phyloP scores from a whole-genome alignment of 805 yeast genomes.

The Metschnikowia shivogae region DNA sequence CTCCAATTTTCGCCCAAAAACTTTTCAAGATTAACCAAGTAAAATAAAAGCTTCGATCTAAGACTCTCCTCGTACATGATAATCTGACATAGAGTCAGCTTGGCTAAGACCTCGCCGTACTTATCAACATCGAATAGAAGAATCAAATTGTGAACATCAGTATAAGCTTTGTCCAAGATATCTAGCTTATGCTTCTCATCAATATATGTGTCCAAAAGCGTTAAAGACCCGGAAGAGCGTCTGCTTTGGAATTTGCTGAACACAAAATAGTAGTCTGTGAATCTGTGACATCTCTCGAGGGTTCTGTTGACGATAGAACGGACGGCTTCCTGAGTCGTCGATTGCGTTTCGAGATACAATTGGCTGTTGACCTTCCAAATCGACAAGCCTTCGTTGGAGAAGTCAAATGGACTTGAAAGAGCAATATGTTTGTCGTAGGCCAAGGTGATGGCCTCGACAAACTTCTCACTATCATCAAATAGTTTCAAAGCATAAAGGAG shows the following conservation, averaged over 20 bases:
- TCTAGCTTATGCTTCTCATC: conserved; percentile 35
- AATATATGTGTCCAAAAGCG: conserved; percentile 20
- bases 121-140: conserved; percentile 1
- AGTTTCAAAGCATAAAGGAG: conserved; percentile 34
- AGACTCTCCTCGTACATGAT: conserved; percentile 5
- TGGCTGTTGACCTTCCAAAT: conserved; percentile 29
- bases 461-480: conserved; percentile 14
- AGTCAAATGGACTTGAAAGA: conserved; percentile 28
- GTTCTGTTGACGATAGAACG: conserved; percentile 22
- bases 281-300: conserved; percentile 23
- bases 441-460: conserved; percentile 20
- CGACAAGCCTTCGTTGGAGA: conserved; percentile 27
- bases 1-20: conserved; percentile 36
- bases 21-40: conserved; percentile 19
- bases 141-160: conserved; percentile 21
- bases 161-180: conserved; percentile 26
- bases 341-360: conserved; percentile 21
- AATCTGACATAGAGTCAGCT: background rate
- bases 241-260: conserved; percentile 22
- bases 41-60: conserved; percentile 22
- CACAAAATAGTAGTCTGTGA: conserved; percentile 27
- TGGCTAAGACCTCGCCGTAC: background rate
- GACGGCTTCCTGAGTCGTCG: conserved; percentile 21
- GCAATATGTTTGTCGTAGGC: conserved; percentile 29
- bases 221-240: conserved; percentile 6